These are phyloP conservation scores for Collybia mongolica DNA, from an alignment of 768 basidiomycete species.

Conservation along the genomic window DNA sequence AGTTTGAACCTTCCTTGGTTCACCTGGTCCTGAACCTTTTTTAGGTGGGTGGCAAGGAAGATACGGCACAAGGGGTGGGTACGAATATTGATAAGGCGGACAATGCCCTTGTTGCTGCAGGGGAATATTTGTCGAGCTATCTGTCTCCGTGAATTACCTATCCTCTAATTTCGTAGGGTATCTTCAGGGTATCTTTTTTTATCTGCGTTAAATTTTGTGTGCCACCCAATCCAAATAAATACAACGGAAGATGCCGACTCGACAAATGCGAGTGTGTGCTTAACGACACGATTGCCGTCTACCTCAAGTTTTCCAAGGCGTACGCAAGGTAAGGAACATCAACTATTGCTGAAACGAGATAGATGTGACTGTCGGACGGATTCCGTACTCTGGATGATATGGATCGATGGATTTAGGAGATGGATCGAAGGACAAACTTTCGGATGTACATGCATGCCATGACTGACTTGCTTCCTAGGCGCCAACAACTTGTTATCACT, in stretches of 20 bases:
- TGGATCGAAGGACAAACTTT: slow-evolving; percentile 10
- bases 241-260: slow-evolving; percentile 15
- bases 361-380: no score
- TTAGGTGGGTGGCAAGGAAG: slow-evolving; percentile 94
- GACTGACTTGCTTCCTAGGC: slow-evolving; percentile 20
- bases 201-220: background rate
- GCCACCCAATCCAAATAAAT: slow-evolving; percentile 1
- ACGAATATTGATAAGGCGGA: slow-evolving; percentile 55
- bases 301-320: slow-evolving; percentile 12
- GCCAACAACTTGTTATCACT: slow-evolving; percentile 18
- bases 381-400: background rate
- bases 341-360: no score
- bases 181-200: background rate
- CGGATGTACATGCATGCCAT: slow-evolving; percentile 16
- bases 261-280: background rate
- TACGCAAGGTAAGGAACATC: slow-evolving; percentile 15
- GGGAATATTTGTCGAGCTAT: slow-evolving; percentile 29
- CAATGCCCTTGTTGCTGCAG: slow-evolving; percentile 66
- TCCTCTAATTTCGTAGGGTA: no score
- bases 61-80: slow-evolving; percentile 89
- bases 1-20: slow-evolving; percentile 10
- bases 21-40: slow-evolving; percentile 3
- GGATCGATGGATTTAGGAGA: slow-evolving; percentile 8
- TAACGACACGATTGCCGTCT: slow-evolving; percentile 6
- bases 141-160: slow-evolving; percentile 1